phyloP scores from a whole-genome alignment of 305 asterid genomes.

The Solanum hybrid region DNA sequence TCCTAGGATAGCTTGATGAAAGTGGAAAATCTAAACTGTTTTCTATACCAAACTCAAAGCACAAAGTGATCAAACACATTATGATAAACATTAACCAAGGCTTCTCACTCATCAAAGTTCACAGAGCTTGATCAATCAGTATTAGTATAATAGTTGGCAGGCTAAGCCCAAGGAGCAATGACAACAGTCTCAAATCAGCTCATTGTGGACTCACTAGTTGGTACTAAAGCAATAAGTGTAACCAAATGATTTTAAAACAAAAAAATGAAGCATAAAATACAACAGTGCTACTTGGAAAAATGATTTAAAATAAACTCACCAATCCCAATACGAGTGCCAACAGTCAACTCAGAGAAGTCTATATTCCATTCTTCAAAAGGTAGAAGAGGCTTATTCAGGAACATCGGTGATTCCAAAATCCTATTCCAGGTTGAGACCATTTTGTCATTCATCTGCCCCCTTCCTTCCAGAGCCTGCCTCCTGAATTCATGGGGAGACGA shows the following conservation, averaged over 20 bases:
- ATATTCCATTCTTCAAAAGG: conserved; percentile 97
- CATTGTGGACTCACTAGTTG: background rate
- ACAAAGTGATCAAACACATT: background rate
- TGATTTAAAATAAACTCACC: conserved; percentile 41
- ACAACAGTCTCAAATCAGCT: background rate
- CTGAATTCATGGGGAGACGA: conserved; percentile 88
- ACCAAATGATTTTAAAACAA: background rate
- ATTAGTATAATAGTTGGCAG: background rate
- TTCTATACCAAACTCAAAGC: background rate
- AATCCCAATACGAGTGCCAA: conserved; percentile 95
- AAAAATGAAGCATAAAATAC: background rate
- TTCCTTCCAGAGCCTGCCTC: conserved; percentile 49
- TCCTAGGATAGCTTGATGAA: background rate
- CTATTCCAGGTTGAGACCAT: conserved; percentile 80
- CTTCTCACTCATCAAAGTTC: background rate
- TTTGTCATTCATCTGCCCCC: conserved; percentile 18
- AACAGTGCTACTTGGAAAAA: background rate
- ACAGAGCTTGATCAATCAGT: background rate
- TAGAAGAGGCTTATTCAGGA: conserved; percentile 74
- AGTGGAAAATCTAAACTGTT: background rate
- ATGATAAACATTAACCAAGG: background rate
- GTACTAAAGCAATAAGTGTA: background rate
- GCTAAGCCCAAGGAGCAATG: background rate
- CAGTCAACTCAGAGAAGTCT: conserved; percentile 81
- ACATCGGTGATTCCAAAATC: conserved; percentile 69